Percentiles rank a stretch among this genome's conserved stretches.
phyloP scores from a whole-genome alignment of 2,329 filamentous ascomycete genomes.

The Xylaria multiplex region DNA sequence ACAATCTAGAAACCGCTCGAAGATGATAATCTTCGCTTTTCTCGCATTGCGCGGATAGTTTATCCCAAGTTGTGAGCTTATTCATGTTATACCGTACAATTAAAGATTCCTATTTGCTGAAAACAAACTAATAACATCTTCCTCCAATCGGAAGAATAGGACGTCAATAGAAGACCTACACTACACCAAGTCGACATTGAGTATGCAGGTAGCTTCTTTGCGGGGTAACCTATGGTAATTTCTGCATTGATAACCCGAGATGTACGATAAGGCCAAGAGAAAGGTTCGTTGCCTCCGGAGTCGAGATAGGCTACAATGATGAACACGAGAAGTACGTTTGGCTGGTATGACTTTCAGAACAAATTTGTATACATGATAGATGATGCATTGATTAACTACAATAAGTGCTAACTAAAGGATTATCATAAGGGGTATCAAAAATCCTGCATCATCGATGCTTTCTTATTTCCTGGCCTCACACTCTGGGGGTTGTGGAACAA shows the following conservation, averaged over 20 bases:
- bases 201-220: constrained; percentile 14
- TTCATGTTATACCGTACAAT: not conserved
- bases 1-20: not conserved
- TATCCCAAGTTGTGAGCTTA: not conserved
- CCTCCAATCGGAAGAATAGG: constrained; percentile 36
- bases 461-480: constrained; percentile 47
- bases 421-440: constrained; percentile 18
- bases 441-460: not conserved
- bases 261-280: not conserved
- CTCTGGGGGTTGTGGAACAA: constrained; percentile 70
- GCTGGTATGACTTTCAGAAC: not conserved
- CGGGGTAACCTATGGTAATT: constrained; percentile 25
- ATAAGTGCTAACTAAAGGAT: constrained; percentile 2
- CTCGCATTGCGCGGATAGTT: not conserved
- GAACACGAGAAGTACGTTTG: not conserved
- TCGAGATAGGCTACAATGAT: not conserved
- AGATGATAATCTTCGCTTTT: not conserved
- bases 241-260: not conserved
- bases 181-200: constrained; percentile 8
- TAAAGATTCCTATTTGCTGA: not conserved
- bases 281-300: not conserved
- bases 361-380: constrained; percentile 3
- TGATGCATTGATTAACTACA: not conserved
- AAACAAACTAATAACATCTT: not conserved
- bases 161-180: constrained; percentile 15